Evolutionary conservation across 305 asterid species (phyloP).

Genomic region (Rubia balearica): DNA sequence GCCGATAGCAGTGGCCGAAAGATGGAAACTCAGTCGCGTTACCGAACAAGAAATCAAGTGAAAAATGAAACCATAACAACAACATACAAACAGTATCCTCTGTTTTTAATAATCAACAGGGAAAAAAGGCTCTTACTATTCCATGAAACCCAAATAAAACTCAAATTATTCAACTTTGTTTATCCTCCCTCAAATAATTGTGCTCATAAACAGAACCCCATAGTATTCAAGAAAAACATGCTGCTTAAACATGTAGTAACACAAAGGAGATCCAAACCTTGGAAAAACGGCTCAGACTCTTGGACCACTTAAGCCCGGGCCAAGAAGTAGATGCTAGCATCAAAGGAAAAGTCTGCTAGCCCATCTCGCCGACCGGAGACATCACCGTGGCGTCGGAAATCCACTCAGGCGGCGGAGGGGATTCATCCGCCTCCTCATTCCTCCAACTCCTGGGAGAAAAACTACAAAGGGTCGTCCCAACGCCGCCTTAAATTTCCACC

Average conservation of each 20-base stretch:
- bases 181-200: neutral
- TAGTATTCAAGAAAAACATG: neutral
- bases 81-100: too few relatives aligned
- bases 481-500: slow-evolving; percentile 73
- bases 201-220: neutral
- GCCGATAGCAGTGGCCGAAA: too few relatives aligned
- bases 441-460: slow-evolving; percentile 41
- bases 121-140: too few relatives aligned
- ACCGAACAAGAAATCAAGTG: too few relatives aligned
- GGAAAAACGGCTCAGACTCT: slow-evolving; percentile 83
- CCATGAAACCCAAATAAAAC: neutral
- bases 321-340: slow-evolving; percentile 41
- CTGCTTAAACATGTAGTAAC: neutral
- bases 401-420: slow-evolving; percentile 38
- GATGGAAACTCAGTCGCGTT: too few relatives aligned
- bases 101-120: too few relatives aligned
- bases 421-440: slow-evolving; percentile 27
- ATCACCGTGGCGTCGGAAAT: slow-evolving; percentile 58
- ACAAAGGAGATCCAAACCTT: slow-evolving; percentile 42
- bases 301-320: slow-evolving; percentile 50
- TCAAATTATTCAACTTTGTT: neutral
- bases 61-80: too few relatives aligned
- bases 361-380: slow-evolving; percentile 54
- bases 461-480: slow-evolving; percentile 57
- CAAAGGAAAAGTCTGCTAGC: slow-evolving; percentile 37